phyloP scores from a whole-genome alignment of 2,329 filamentous ascomycete species.

The Epicoccum nigrum region DNA sequence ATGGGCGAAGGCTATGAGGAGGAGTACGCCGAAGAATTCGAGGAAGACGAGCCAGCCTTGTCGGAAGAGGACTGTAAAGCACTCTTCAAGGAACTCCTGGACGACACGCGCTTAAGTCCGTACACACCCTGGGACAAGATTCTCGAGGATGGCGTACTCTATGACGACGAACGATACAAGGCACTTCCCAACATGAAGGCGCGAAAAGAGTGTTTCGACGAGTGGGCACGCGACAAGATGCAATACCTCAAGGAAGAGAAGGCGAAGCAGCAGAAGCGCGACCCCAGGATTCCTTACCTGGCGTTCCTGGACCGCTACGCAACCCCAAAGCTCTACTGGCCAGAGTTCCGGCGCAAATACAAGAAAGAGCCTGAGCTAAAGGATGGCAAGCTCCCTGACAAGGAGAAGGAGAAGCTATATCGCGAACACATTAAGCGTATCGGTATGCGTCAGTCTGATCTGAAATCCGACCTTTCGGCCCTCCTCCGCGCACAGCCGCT shows the following conservation, averaged over 20 bases:
- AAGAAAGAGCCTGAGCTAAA: constrained; percentile 82
- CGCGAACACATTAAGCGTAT: constrained; percentile 73
- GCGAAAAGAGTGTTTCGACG: constrained; percentile 80
- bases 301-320: constrained; percentile 80
- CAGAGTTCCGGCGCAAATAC: constrained; percentile 92
- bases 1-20: constrained; percentile 71
- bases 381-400: constrained; percentile 64
- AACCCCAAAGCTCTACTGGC: constrained; percentile 93
- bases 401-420: constrained; percentile 80
- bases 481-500: constrained; percentile 68
- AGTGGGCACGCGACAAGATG: constrained; percentile 82
- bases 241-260: constrained; percentile 73
- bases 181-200: constrained; percentile 80
- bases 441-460: constrained; percentile 66
- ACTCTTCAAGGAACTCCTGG: constrained; percentile 84
- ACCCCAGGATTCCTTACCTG: constrained; percentile 83
- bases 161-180: constrained; percentile 87
- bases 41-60: constrained; percentile 73
- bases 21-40: constrained; percentile 67
- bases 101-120: constrained; percentile 81
- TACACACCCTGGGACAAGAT: constrained; percentile 92
- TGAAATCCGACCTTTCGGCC: constrained; percentile 71
- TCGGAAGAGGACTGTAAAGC: constrained; percentile 76
- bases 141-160: constrained; percentile 78
- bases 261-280: constrained; percentile 76